Evolutionary conservation across 768 basidiomycete genomes (phyloP).

Genomic region (Pulveroboletus ravenelii): DNA sequence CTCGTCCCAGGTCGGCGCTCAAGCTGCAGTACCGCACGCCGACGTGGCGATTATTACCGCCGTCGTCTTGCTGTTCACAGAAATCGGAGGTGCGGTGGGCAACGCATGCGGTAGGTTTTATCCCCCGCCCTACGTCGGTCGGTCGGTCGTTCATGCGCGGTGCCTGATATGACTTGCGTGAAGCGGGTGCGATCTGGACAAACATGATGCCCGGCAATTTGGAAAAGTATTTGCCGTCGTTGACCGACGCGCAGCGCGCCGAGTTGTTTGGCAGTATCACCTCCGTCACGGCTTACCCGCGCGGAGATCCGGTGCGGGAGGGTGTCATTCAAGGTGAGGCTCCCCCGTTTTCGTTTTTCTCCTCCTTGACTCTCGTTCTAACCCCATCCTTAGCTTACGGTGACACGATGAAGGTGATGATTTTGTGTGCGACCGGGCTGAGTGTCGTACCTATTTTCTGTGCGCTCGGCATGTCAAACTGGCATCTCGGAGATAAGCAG

Average conservation of each 20-base stretch:
- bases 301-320: constrained; percentile 54
- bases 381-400: constrained; percentile 39
- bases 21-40: constrained; percentile 58
- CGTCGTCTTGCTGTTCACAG: constrained; percentile 61
- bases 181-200: constrained; percentile 62
- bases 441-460: constrained; percentile 56
- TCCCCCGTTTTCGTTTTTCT: background rate
- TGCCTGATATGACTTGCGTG: too few relatives aligned
- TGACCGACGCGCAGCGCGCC: constrained; percentile 39
- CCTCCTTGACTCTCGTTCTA: background rate
- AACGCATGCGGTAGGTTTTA: constrained; percentile 47
- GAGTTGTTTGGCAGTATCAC: constrained; percentile 54
- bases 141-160: too few relatives aligned
- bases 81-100: constrained; percentile 64
- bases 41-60: constrained; percentile 69
- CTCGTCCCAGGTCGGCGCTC: constrained; percentile 54
- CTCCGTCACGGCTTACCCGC: constrained; percentile 42
- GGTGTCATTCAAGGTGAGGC: constrained; percentile 57
- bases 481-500: constrained; percentile 64
- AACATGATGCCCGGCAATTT: constrained; percentile 63
- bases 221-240: constrained; percentile 47
- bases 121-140: too few relatives aligned
- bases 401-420: constrained; percentile 54
- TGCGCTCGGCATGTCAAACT: constrained; percentile 58
- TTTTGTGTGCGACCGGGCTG: constrained; percentile 48